Evolutionary conservation across 257 asterid genomes (phyloP).

Genomic region (Plectranthus barbatus): DNA sequence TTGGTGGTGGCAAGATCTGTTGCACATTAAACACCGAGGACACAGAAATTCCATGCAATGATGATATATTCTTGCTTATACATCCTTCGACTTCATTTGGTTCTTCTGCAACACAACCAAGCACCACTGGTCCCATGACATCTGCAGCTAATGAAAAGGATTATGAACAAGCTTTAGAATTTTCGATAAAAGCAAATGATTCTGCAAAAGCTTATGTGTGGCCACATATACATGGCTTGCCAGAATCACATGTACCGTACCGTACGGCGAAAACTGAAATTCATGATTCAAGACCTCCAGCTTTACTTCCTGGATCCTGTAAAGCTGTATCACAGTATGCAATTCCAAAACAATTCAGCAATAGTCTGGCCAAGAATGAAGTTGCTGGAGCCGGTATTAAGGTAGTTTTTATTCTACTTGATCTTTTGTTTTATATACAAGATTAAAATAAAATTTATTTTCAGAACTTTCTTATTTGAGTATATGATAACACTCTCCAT

Average conservation of each 20-base stretch:
- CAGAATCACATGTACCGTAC: slow-evolving; percentile 22
- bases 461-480: neutral
- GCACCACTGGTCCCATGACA: slow-evolving; percentile 23
- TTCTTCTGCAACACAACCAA: slow-evolving; percentile 44
- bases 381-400: slow-evolving; percentile 29
- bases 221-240: slow-evolving; percentile 32
- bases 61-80: slow-evolving; percentile 95
- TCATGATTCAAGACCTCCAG: slow-evolving; percentile 26
- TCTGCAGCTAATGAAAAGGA: slow-evolving; percentile 33
- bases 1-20: slow-evolving; percentile 33
- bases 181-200: slow-evolving; percentile 34
- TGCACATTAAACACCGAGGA: slow-evolving; percentile 82
- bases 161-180: slow-evolving; percentile 28
- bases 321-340: slow-evolving; percentile 32
- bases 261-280: slow-evolving; percentile 35
- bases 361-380: slow-evolving; percentile 33
- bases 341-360: slow-evolving; percentile 22
- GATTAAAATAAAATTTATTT: neutral
- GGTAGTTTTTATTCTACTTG: slow-evolving; percentile 20
- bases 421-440: neutral
- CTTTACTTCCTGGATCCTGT: slow-evolving; percentile 32
- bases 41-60: slow-evolving; percentile 95
- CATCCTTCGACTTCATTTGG: slow-evolving; percentile 66
- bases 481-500: slow-evolving; percentile 11
- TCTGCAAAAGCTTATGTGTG: slow-evolving; percentile 31